Conservation (phyloP, 225 moss, liverwort and hornwort species). For the Antitrichia curtipendula region DNA sequence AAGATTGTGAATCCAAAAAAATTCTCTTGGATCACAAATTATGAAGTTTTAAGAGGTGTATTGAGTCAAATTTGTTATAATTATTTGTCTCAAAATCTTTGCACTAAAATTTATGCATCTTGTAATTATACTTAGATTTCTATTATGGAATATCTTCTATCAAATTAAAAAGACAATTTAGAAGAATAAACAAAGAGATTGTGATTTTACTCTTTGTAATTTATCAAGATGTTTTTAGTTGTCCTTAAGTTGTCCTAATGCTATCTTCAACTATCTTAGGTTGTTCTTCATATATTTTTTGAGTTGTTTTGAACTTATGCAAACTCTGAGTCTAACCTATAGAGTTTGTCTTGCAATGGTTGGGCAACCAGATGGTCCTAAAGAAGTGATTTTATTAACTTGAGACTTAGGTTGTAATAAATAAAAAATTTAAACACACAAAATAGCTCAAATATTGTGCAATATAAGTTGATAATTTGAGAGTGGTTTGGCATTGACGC, state of each 20-base stretch:
- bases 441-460: not conserved
- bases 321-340: rapidly evolving
- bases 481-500: not conserved
- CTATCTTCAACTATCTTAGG: not conserved
- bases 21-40: not conserved
- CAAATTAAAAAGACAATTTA: not conserved
- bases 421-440: not conserved
- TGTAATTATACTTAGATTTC: not conserved
- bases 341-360: not conserved
- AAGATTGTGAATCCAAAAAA: not conserved
- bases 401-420: not conserved
- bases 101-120: not conserved
- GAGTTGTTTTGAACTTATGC: rapidly evolving
- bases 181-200: not conserved
- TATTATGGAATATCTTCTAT: too few species aligned
- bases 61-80: not conserved
- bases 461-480: rapidly evolving
- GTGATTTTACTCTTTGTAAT: too few species aligned
- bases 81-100: not conserved
- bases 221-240: not conserved
- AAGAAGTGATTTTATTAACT: too few species aligned
- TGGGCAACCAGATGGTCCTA: not conserved
- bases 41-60: not conserved
- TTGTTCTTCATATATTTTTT: not conserved
- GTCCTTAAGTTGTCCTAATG: not conserved